Base-by-base conservation (phyloP, 2,329 filamentous ascomycete species). In the Phaeosphaeria sp. region DNA sequence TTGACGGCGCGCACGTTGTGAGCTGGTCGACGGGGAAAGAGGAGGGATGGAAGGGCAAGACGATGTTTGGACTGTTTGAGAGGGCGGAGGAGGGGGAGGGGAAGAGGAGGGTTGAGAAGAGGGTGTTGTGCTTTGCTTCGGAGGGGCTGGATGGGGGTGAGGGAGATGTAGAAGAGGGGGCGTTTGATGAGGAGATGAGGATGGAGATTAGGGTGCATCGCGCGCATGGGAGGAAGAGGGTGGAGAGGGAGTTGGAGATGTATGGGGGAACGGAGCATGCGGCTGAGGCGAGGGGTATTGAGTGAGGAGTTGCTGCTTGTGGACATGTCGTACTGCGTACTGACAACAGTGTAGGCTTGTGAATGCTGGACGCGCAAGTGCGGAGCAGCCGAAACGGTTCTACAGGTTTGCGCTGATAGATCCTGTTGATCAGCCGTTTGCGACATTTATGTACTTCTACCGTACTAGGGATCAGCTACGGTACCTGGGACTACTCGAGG, bases 361-460 rank as follows among this genome's bases (percentile, higher is more conserved):
- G 25, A 74, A 71, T 50, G 78, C 72, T 41, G 79, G 79, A 4
- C 65, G 68, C 21, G 68, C 79, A 9, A 75, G 76, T 50, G 60
- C 66, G 33, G 69, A 77, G 33, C 74, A 80, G 11, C 80, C 79
- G 9, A 78, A 77, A 58, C 72, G 76, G 3, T 81, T 77, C 66
- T 84, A 84, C 68, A 78, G 77, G 51, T 84, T 83, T 52, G 78
- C 81, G 1, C 75, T 85, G 18, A 68, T 83, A 20, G 82, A 85
- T 65, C 76, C 81, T 1, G 52, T 79, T 6, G 80, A 84, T 60
- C 66, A 76, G 62, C 83, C 83, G 2, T 83, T 81, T 58, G 81
- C 74, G 3, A 79, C 70, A 1, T 82, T 84, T 59, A 70, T 75
- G 25, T 82, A 75, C 61, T 72, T 73, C 47, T 78, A 75, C 53